These are phyloP conservation scores for Nakazawaea wickerhamii DNA, from an alignment of 805 yeast genomes.

Conservation along the genomic window DNA sequence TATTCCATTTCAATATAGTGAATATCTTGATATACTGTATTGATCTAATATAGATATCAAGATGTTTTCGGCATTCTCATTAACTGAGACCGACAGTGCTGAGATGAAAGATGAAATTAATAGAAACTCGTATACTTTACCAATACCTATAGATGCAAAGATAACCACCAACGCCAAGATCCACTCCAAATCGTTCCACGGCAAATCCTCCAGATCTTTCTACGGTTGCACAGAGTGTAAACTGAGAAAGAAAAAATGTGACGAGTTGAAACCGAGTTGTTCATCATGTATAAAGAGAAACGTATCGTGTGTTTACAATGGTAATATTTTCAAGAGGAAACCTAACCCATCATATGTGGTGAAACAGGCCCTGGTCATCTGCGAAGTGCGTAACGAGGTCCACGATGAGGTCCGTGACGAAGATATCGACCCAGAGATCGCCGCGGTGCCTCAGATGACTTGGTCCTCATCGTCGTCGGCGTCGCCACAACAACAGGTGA, in stretches of 20 bases:
- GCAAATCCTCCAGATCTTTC: slow-evolving; percentile 28
- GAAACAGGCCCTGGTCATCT: neutral
- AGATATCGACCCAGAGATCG: neutral
- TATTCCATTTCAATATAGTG: too few relatives aligned
- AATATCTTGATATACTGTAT: too few relatives aligned
- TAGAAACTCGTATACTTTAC: slow-evolving; percentile 23
- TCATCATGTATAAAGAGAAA: slow-evolving; percentile 18
- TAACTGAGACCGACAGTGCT: slow-evolving; percentile 25
- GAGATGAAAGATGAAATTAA: slow-evolving; percentile 28
- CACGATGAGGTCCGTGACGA: neutral
- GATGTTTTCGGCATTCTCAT: slow-evolving; percentile 13
- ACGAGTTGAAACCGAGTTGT: slow-evolving; percentile 22
- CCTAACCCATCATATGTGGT: slow-evolving; percentile 5
- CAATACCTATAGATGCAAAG: neutral
- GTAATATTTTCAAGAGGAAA: slow-evolving; percentile 1
- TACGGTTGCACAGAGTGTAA: slow-evolving; percentile 39
- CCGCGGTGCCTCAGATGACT: neutral
- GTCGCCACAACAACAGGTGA: neutral
- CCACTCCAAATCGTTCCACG: slow-evolving; percentile 21
- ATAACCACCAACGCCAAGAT: neutral
- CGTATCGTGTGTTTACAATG: slow-evolving; percentile 17
- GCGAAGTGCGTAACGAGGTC: too few relatives aligned
- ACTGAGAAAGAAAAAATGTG: slow-evolving; percentile 37
- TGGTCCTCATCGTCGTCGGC: neutral
- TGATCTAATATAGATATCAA: too few relatives aligned